These are phyloP conservation scores for Sporothrix pseudoabietina DNA, from an alignment of 2,329 filamentous ascomycete genomes.

Conservation along the genomic window DNA sequence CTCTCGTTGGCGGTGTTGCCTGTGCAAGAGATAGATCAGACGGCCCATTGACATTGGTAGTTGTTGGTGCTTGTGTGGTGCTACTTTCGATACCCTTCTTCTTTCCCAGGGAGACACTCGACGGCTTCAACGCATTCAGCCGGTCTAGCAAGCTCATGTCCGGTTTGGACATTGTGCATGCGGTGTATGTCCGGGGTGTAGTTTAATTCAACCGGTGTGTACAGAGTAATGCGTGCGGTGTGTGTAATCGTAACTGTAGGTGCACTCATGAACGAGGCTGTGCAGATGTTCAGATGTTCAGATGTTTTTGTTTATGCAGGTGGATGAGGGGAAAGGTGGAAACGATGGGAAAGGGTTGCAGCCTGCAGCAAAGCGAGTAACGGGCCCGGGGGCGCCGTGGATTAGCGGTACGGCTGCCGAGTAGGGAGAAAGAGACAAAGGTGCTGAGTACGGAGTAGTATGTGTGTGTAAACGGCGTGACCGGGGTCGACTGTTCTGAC, in stretches of 20 bases:
- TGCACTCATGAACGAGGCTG: constrained; percentile 1
- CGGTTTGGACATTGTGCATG: background rate
- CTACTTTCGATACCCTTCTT: background rate
- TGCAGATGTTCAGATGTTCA: background rate
- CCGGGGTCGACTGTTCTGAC: background rate
- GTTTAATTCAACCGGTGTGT: background rate
- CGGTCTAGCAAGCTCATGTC: constrained; percentile 57
- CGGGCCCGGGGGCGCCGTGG: background rate
- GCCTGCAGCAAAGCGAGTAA: background rate
- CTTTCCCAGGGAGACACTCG: constrained; percentile 43
- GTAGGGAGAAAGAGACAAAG: no score
- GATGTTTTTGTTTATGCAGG: background rate
- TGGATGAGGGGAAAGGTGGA: constrained; percentile 11
- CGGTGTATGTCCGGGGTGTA: no score
- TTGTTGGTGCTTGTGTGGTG: background rate
- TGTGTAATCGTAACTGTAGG: background rate
- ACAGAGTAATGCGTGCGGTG: background rate
- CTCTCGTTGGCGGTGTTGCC: constrained; percentile 44
- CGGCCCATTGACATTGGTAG: background rate
- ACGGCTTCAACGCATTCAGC: constrained; percentile 55
- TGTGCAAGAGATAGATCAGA: background rate
- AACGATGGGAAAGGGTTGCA: constrained; percentile 14
- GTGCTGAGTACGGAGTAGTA: background rate
- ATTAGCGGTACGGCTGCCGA: background rate
- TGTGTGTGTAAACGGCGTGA: background rate